Conservation (phyloP, 2,329 filamentous ascomycete species). For the Stylonectria norvegica region DNA sequence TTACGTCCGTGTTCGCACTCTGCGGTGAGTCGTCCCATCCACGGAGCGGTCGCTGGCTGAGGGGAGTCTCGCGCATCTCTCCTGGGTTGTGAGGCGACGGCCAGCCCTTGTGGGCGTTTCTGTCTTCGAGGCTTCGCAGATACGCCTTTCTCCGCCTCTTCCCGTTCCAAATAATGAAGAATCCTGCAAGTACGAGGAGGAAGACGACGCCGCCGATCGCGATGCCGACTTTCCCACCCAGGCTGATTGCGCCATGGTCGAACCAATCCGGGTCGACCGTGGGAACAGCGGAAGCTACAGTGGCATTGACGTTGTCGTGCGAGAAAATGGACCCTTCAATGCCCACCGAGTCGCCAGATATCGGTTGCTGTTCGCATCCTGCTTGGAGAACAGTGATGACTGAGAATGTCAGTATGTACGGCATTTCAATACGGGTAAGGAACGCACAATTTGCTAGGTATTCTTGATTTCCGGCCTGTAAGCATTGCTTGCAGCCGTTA, state of each 20-base stretch:
- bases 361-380: slow-evolving; percentile 52
- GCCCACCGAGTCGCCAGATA: slow-evolving; percentile 45
- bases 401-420: slow-evolving; percentile 26
- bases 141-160: slow-evolving; percentile 52
- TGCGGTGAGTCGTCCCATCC: slow-evolving; percentile 54
- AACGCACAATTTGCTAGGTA: slow-evolving; percentile 54
- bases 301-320: slow-evolving; percentile 44
- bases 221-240: slow-evolving; percentile 58
- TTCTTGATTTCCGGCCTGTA: slow-evolving; percentile 35
- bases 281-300: slow-evolving; percentile 43
- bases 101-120: slow-evolving; percentile 38
- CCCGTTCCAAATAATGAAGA: slow-evolving; percentile 54
- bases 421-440: neutral
- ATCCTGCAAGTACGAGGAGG: slow-evolving; percentile 47
- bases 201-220: slow-evolving; percentile 49
- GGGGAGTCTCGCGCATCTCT: slow-evolving; percentile 41
- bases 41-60: slow-evolving; percentile 50
- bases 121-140: slow-evolving; percentile 46
- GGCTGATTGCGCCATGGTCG: slow-evolving; percentile 43
- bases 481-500: slow-evolving; percentile 45
- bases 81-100: slow-evolving; percentile 30
- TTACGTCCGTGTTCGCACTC: slow-evolving; percentile 40
- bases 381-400: slow-evolving; percentile 52
- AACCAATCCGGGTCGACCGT: slow-evolving; percentile 40
- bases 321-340: slow-evolving; percentile 54